Conservation (phyloP, 1,284 basidiomycete genomes). For the Pterulicium gracile region DNA sequence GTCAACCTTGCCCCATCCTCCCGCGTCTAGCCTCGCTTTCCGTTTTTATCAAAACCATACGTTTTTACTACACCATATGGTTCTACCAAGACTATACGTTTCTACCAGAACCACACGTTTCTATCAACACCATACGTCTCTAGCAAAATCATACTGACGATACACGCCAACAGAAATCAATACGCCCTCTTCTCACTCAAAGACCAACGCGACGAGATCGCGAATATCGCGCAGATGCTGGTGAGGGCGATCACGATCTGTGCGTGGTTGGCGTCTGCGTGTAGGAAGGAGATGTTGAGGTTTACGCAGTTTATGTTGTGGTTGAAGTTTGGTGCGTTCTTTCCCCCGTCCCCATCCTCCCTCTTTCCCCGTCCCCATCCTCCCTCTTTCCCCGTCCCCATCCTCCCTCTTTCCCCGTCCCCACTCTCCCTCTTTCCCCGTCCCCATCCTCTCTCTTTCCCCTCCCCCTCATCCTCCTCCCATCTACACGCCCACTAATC, state of each 20-base stretch:
- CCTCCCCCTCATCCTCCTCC: not conserved
- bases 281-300: constrained; percentile 53
- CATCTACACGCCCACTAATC: constrained; percentile 10
- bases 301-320: constrained; percentile 75
- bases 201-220: not conserved
- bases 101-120: no score
- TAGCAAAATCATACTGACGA: no score
- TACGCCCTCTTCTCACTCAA: constrained; percentile 12
- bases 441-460: not conserved
- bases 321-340: constrained; percentile 53
- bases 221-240: not conserved
- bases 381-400: no score
- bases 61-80: no score
- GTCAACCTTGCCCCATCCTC: not conserved
- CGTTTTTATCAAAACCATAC: no score
- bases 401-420: no score
- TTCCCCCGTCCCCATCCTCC: constrained; percentile 7
- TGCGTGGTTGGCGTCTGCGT: constrained; percentile 55
- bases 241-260: constrained; percentile 38
- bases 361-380: no score
- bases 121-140: no score
- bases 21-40: no score
- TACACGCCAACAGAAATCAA: constrained; percentile 10
- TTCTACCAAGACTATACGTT: no score
- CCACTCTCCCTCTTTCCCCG: no score